Percentiles rank a stretch among this genome's conserved stretches.
phyloP scores from a whole-genome alignment of 345 rosid species.

The Citrus sinensis region DNA sequence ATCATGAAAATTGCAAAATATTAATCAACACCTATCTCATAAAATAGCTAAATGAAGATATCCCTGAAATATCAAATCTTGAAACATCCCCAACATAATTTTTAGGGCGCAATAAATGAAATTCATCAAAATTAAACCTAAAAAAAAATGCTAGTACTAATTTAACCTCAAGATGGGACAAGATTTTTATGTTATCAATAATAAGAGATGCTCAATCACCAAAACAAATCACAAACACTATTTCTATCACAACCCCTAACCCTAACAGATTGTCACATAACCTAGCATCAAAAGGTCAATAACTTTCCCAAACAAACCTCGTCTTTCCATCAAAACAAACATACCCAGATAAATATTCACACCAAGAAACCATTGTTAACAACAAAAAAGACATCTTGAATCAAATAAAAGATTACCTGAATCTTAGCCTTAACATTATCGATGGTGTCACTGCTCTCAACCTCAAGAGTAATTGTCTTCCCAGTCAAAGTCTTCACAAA shows the following conservation, averaged over 20 bases:
- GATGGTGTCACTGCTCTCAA: constrained; percentile 50
- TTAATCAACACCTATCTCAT: background rate
- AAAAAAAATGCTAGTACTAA: background rate
- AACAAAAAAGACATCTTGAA: background rate
- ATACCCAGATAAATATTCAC: background rate
- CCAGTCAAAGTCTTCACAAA: constrained; percentile 57
- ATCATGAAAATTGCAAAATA: background rate
- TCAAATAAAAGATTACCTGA: constrained; percentile 27
- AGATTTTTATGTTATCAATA: background rate
- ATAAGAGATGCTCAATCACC: background rate
- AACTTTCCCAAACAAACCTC: background rate
- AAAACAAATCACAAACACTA: background rate
- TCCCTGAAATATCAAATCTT: background rate
- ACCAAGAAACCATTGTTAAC: background rate
- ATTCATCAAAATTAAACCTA: background rate
- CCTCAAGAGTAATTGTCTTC: constrained; percentile 56
- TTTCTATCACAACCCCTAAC: background rate
- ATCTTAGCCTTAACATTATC: constrained; percentile 60
- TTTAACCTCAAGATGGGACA: background rate
- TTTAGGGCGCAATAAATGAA: background rate
- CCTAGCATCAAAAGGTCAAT: background rate
- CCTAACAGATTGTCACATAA: background rate
- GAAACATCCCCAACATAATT: background rate
- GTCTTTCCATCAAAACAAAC: background rate
- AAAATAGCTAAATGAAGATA: background rate